Evolutionary conservation across 2,329 filamentous ascomycete species (phyloP).

Genomic region (Aspergillus transmontanensis): DNA sequence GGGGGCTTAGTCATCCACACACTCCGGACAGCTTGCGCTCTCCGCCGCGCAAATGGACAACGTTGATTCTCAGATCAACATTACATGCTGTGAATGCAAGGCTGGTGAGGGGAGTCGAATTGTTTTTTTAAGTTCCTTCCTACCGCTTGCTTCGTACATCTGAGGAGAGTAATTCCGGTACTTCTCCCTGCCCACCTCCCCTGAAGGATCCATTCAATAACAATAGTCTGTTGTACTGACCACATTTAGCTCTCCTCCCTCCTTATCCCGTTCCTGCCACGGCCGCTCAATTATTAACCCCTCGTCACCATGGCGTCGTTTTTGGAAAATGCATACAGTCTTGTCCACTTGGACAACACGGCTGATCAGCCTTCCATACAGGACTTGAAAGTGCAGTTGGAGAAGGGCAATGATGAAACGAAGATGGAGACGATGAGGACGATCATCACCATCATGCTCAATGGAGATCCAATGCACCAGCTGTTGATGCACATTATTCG

Average conservation of each 20-base stretch:
- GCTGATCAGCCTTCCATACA: conserved; percentile 87
- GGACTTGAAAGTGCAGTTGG: conserved; percentile 88
- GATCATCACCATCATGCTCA: conserved; percentile 96
- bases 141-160: conserved; percentile 24
- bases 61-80: conserved; percentile 36
- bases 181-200: conserved; percentile 18
- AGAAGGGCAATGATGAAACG: conserved; percentile 89
- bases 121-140: conserved; percentile 30
- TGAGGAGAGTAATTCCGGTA: conserved; percentile 34
- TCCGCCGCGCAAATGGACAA: conserved; percentile 45
- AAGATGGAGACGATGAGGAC: conserved; percentile 97
- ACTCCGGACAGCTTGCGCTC: conserved; percentile 38
- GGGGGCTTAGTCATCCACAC: conserved; percentile 50
- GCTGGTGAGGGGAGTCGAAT: conserved; percentile 40
- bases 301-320: conserved; percentile 81
- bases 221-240: conserved; percentile 34
- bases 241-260: conserved; percentile 35
- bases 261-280: conserved; percentile 26
- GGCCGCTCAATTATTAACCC: conserved; percentile 13
- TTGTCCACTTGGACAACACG: conserved; percentile 97
- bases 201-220: conserved; percentile 23
- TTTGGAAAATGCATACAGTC: conserved; percentile 90
- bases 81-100: conserved; percentile 39
- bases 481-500: conserved; percentile 99
- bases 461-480: conserved; percentile 92